phyloP scores from a whole-genome alignment of 164 flowering plant genomes.

The Aristolochia californica region DNA sequence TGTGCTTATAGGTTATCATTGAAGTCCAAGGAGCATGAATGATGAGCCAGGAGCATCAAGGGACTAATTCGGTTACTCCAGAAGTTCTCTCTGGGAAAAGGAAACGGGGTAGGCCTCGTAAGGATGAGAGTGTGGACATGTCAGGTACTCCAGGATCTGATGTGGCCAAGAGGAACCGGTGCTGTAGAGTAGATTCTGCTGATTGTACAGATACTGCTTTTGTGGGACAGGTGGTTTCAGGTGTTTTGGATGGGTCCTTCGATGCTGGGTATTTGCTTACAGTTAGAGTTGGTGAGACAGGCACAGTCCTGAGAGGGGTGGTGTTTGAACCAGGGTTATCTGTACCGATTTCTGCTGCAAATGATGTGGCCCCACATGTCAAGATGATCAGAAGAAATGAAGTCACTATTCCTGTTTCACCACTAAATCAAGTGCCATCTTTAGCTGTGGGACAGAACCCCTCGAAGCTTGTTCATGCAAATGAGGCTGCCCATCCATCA shows the following conservation, averaged over 20 bases:
- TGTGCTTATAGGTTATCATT: too few species aligned
- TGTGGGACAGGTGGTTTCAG: constrained; percentile 67
- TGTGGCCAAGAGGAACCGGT: constrained; percentile 13
- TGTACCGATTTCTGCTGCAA: constrained; percentile 55
- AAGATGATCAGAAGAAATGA: constrained; percentile 54
- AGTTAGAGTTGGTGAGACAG: constrained; percentile 57
- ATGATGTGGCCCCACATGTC: constrained; percentile 74
- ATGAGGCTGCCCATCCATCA: constrained; percentile 5
- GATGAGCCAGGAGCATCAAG: constrained; percentile 41
- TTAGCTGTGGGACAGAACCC: constrained; percentile 7
- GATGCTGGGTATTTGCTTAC: constrained; percentile 83
- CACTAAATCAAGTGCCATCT: constrained; percentile 16
- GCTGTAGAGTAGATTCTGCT: constrained; percentile 11
- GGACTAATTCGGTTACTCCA: constrained; percentile 22
- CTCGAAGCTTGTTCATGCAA: constrained; percentile 14
- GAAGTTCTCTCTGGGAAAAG: constrained; percentile 34
- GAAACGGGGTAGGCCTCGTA: constrained; percentile 75
- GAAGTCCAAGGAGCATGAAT: constrained; percentile 2
- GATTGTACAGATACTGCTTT: constrained; percentile 17
- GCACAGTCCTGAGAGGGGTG: constrained; percentile 56
- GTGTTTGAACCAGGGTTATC: constrained; percentile 73
- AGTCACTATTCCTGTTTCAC: constrained; percentile 24
- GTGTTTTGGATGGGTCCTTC: constrained; percentile 68
- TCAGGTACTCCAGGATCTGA: constrained; percentile 9
- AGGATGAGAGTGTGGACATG: constrained; percentile 17